A percentile compares a stretch with the other conserved stretches of the same genome.
These are phyloP conservation scores for Helianthus annuus DNA, from an alignment of 129 eudicot species.

Conservation along the genomic window DNA sequence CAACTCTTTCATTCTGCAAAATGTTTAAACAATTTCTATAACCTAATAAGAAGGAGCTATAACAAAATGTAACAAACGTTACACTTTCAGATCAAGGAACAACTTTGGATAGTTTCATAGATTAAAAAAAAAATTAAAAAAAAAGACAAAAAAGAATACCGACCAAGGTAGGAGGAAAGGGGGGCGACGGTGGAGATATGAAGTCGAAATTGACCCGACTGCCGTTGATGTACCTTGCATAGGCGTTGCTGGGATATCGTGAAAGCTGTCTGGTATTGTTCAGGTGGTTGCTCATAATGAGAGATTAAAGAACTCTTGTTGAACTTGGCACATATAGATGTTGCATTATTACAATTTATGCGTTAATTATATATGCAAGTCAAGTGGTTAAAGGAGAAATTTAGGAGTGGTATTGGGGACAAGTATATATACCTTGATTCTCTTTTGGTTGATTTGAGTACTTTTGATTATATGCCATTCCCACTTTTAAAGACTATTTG, in stretches of 20 bases:
- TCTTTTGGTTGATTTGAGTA: background rate
- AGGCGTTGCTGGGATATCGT: constrained; percentile 1
- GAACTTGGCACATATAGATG: background rate
- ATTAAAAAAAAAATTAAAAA: background rate
- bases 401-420: background rate
- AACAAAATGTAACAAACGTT: background rate
- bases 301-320: background rate
- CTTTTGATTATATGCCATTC: constrained; percentile 4
- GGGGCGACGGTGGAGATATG: background rate
- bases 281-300: constrained; percentile 5
- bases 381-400: background rate
- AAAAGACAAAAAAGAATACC: background rate
- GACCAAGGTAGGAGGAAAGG: constrained; percentile 7
- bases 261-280: background rate
- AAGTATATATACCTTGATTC: constrained; percentile 18
- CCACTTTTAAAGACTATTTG: background rate
- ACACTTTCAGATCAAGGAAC: background rate
- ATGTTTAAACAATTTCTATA: background rate
- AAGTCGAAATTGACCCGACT: background rate
- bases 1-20: constrained; percentile 33
- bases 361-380: background rate
- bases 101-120: background rate
- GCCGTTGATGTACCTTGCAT: background rate
- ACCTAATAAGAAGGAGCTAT: background rate
- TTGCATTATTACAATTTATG: background rate